These are phyloP conservation scores for Dipteronia sinensis DNA, from an alignment of 345 rosid species.

Conservation along the genomic window DNA sequence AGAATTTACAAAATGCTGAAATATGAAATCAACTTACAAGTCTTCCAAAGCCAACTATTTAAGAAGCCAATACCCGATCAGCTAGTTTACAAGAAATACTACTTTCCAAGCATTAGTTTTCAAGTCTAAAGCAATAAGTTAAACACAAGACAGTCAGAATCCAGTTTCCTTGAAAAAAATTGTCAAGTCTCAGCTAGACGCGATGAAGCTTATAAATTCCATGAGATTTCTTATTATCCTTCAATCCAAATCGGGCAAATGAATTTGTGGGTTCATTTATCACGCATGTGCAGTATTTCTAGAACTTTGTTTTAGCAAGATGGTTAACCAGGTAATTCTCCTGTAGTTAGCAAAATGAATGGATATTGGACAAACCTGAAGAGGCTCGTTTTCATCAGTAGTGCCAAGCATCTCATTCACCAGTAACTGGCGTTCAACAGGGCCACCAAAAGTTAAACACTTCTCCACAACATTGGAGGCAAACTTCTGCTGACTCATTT, in stretches of 20 bases:
- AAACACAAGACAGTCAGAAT: not conserved
- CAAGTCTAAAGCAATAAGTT: not conserved
- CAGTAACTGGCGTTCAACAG: conserved; percentile 49
- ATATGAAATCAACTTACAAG: not conserved
- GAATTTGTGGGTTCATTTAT: not conserved
- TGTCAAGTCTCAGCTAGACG: not conserved
- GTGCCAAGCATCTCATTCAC: conserved; percentile 70
- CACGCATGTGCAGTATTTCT: not conserved
- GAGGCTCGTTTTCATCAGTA: conserved; percentile 67
- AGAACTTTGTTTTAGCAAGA: not conserved
- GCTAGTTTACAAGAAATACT: conserved; percentile 2
- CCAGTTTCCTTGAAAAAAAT: not conserved
- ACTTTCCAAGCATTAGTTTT: not conserved
- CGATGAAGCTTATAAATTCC: not conserved
- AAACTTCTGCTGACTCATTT: conserved; percentile 74
- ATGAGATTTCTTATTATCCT: not conserved
- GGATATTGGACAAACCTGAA: conserved; percentile 46
- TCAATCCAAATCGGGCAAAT: too few relatives aligned
- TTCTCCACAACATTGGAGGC: conserved; percentile 71
- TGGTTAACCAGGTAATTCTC: not conserved
- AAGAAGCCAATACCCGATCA: conserved; percentile 5
- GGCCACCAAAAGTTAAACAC: conserved; percentile 60
- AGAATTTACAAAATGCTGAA: not conserved
- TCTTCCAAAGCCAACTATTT: not conserved
- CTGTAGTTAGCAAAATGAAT: not conserved